A percentile compares a stretch with the other conserved stretches of the same genome.
Evolutionary conservation across 2,329 filamentous ascomycete species (phyloP).

Genomic region (Aspergillus hiratsukae): DNA sequence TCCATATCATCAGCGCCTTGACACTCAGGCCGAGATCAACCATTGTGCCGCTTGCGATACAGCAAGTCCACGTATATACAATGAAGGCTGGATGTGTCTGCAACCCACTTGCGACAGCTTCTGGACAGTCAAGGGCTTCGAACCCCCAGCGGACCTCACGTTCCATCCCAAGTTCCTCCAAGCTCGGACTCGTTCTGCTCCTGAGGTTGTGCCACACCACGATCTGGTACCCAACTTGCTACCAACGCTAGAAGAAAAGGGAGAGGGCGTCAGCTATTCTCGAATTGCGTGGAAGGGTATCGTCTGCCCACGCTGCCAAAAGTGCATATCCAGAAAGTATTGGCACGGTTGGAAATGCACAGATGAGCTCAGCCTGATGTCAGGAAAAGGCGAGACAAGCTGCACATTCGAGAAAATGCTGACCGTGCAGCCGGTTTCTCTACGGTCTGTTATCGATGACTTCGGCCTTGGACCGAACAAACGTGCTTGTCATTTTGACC

Average conservation of each 20-base stretch:
- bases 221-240: constrained; percentile 39
- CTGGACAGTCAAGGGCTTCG: constrained; percentile 46
- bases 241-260: constrained; percentile 32
- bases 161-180: constrained; percentile 58
- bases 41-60: constrained; percentile 42
- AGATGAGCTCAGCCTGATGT: constrained; percentile 8
- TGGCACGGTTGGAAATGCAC: constrained; percentile 62
- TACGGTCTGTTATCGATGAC: constrained; percentile 28
- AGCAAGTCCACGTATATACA: constrained; percentile 32
- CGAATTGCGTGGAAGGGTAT: constrained; percentile 57
- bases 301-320: constrained; percentile 60
- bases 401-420: constrained; percentile 47
- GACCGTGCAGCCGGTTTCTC: constrained; percentile 24
- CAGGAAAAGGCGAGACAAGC: constrained; percentile 30
- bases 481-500: constrained; percentile 21
- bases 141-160: constrained; percentile 27
- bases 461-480: constrained; percentile 27
- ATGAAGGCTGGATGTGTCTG: constrained; percentile 57
- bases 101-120: constrained; percentile 49
- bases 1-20: constrained; percentile 26
- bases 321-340: constrained; percentile 56
- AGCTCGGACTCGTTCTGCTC: constrained; percentile 45
- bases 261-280: constrained; percentile 44
- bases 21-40: constrained; percentile 15
- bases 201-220: constrained; percentile 32